These are phyloP conservation scores for Saturnispora mendoncae DNA, from an alignment of 805 yeast species.

Conservation along the genomic window DNA sequence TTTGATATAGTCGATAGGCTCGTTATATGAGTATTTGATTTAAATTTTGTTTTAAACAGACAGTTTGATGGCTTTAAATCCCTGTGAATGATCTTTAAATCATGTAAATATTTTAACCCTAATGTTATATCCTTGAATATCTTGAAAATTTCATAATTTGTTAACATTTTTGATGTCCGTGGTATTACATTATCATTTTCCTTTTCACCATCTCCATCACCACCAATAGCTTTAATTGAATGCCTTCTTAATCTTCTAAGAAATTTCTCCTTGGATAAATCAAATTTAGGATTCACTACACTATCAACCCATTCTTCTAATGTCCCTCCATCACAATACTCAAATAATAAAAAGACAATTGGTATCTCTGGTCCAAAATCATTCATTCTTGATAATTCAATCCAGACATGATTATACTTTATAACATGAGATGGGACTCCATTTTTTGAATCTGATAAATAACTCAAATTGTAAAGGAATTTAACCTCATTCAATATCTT, in stretches of 20 bases:
- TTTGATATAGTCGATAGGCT: conserved; percentile 19
- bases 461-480: conserved; percentile 47
- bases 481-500: conserved; percentile 72
- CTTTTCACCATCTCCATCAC: too few relatives aligned
- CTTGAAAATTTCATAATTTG: conserved; percentile 53
- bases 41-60: conserved; percentile 39
- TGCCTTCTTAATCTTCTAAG: conserved; percentile 20
- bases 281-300: conserved; percentile 30
- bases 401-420: conserved; percentile 86
- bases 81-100: conserved; percentile 71
- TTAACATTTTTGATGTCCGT: conserved; percentile 27
- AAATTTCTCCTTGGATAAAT: conserved; percentile 31
- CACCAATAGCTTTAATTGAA: too few relatives aligned
- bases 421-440: conserved; percentile 46
- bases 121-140: conserved; percentile 58
- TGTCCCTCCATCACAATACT: conserved; percentile 85
- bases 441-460: conserved; percentile 12
- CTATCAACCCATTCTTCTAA: conserved; percentile 54
- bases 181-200: background rate
- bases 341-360: conserved; percentile 69
- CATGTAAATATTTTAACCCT: conserved; percentile 68
- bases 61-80: conserved; percentile 89
- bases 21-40: conserved; percentile 16
- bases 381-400: conserved; percentile 53
- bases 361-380: conserved; percentile 49